Percentiles rank a stretch among this genome's conserved stretches.
Conservation (phyloP, 495 filamentous ascomycete species). For the Patellaria atrata region DNA sequence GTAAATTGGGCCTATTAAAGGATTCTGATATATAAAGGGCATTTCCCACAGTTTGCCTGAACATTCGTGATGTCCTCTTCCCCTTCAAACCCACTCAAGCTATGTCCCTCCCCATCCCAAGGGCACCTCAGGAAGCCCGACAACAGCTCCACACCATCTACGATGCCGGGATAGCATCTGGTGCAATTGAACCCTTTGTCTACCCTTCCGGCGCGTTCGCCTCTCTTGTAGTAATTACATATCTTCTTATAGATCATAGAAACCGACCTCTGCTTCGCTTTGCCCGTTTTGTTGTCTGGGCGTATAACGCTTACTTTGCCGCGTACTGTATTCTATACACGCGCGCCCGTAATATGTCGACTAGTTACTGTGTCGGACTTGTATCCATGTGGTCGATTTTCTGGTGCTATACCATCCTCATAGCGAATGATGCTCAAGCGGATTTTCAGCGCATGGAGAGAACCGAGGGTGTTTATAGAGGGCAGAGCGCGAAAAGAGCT, state of each 20-base stretch:
- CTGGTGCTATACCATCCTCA: conserved; percentile 45
- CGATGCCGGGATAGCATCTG: conserved; percentile 24
- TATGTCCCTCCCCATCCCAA: too few species aligned
- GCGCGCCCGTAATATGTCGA: conserved; percentile 41
- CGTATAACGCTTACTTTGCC: conserved; percentile 33
- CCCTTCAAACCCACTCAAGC: too few species aligned
- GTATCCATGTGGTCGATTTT: conserved; percentile 50
- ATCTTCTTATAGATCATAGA: conserved; percentile 45
- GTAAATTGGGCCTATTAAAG: too few species aligned
- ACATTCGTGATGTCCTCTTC: too few species aligned
- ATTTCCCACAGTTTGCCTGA: too few species aligned
- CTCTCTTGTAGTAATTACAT: conserved; percentile 36
- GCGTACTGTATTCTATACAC: conserved; percentile 30
- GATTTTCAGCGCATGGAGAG: conserved; percentile 53
- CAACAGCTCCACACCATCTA: conserved; percentile 14
- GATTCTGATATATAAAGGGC: too few species aligned
- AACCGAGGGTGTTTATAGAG: conserved; percentile 12
- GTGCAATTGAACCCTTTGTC: conserved; percentile 37
- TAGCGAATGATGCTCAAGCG: conserved; percentile 49
- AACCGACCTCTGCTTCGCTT: conserved; percentile 32
- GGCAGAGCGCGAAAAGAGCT: conserved; percentile 13
- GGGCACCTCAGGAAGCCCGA: conserved; percentile 13
- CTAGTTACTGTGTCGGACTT: conserved; percentile 55
- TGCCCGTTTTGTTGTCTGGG: conserved; percentile 40
- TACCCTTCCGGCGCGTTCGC: conserved; percentile 39